phyloP scores from a whole-genome alignment of 352 stramenopile species.

The Globisporangium paddicum region DNA sequence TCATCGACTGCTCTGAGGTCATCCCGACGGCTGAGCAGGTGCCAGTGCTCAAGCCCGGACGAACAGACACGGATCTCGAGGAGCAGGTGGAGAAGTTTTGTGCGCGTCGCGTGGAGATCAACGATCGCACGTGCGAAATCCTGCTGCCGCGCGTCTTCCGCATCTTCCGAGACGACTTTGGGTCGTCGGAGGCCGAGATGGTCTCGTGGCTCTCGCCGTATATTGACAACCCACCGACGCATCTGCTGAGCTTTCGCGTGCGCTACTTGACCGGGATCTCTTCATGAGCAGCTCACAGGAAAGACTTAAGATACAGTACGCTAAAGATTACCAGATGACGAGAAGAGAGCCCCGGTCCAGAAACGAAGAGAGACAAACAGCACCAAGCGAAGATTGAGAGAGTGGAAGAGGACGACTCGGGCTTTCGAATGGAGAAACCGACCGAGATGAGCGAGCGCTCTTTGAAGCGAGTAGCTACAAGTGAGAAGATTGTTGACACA shows the following conservation, averaged over 20 bases:
- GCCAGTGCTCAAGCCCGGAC: slow-evolving; percentile 75
- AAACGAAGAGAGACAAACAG: background rate
- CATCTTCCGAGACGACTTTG: slow-evolving; percentile 86
- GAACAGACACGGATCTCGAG: slow-evolving; percentile 82
- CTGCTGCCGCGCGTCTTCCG: slow-evolving; percentile 71
- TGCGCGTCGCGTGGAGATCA: slow-evolving; percentile 50
- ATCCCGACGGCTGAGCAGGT: slow-evolving; percentile 55
- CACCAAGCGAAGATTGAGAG: background rate
- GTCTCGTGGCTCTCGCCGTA: slow-evolving; percentile 84
- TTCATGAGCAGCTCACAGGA: slow-evolving; percentile 13
- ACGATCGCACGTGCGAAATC: slow-evolving; percentile 51
- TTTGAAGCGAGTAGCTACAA: background rate
- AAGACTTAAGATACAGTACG: background rate
- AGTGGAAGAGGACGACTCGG: background rate
- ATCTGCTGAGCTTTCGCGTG: slow-evolving; percentile 78
- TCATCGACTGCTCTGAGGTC: slow-evolving; percentile 72
- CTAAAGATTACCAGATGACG: background rate
- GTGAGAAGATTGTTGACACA: too few species aligned
- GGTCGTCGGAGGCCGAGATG: slow-evolving; percentile 79
- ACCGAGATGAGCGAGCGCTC: background rate
- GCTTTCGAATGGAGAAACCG: slow-evolving; percentile 1
- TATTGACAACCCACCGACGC: slow-evolving; percentile 62
- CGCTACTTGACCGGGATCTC: slow-evolving; percentile 68
- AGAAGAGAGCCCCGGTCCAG: background rate
- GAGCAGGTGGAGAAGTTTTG: slow-evolving; percentile 81